These are phyloP conservation scores for Nepenthes mirabilis DNA, from an alignment of 148 eudicot genomes.

Conservation along the genomic window DNA sequence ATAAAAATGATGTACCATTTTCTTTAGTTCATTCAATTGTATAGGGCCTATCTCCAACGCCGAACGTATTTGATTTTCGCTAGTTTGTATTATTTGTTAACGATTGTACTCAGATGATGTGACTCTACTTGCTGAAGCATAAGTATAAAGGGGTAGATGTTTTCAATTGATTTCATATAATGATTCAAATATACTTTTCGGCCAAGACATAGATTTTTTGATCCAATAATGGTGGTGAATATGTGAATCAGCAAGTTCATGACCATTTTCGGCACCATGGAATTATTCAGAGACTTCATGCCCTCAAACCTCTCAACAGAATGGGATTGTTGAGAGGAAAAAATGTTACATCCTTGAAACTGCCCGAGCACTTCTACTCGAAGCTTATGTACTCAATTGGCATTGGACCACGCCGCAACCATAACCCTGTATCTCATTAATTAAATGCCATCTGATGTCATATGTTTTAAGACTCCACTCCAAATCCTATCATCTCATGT, in stretches of 20 bases:
- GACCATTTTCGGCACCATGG: background rate
- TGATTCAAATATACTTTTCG: background rate
- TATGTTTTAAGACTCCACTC: background rate
- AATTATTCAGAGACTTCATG: background rate
- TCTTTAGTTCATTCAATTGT: too few relatives aligned
- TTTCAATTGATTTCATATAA: background rate
- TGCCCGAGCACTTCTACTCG: background rate
- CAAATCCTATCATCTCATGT: background rate
- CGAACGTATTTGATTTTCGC: background rate
- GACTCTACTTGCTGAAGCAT: background rate
- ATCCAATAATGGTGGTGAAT: conserved; percentile 1
- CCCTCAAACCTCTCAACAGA: conserved; percentile 3
- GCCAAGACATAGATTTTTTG: background rate
- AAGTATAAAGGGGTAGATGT: background rate
- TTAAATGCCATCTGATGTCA: too few relatives aligned
- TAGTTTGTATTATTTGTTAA: background rate
- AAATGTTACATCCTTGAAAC: conserved; percentile 6
- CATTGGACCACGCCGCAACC: background rate
- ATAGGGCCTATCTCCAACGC: background rate
- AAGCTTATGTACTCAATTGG: background rate
- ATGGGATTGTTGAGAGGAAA: background rate
- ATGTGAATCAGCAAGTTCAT: background rate
- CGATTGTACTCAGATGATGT: background rate
- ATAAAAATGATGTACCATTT: background rate
- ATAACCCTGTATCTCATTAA: too few relatives aligned